Conservation (phyloP, 305 asterid species). For the Coffea humblotiana region DNA sequence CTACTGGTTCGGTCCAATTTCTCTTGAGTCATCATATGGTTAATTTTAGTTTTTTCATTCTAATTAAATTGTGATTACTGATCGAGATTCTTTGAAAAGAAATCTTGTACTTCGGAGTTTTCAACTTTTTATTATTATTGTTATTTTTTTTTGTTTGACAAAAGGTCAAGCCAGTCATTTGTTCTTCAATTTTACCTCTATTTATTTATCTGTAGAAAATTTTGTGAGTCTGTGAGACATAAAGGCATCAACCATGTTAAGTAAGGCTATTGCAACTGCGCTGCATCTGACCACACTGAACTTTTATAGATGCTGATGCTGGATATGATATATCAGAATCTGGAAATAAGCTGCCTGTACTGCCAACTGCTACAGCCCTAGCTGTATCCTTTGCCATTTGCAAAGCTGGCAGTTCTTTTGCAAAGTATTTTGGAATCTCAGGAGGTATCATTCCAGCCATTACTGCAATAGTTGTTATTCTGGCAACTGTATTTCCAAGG, state of each 20-base stretch:
- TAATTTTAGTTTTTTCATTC: neutral
- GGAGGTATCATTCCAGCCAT: constrained; percentile 81
- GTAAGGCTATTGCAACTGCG: neutral
- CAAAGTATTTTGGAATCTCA: constrained; percentile 63
- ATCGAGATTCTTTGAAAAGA: neutral
- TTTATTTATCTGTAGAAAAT: too few species aligned
- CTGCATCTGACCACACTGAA: constrained; percentile 13
- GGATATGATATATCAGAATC: constrained; percentile 39
- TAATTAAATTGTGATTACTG: neutral
- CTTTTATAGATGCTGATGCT: constrained; percentile 27
- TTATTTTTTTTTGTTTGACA: too few species aligned
- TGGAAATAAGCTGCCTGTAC: constrained; percentile 57
- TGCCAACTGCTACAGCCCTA: constrained; percentile 68
- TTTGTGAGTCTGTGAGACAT: too few species aligned
- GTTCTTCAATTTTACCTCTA: too few species aligned
- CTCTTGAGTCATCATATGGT: neutral
- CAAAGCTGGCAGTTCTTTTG: constrained; percentile 48
- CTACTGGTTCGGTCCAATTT: constrained; percentile 42
- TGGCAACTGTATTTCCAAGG: constrained; percentile 68
- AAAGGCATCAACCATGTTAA: too few species aligned
- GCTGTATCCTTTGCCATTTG: constrained; percentile 76
- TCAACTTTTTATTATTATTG: neutral
- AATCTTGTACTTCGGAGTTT: neutral
- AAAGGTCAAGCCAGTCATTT: neutral
- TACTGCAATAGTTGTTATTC: constrained; percentile 69